Conservation (phyloP, 176 grass and related monocot species). For the Triticum dicoccoides region DNA sequence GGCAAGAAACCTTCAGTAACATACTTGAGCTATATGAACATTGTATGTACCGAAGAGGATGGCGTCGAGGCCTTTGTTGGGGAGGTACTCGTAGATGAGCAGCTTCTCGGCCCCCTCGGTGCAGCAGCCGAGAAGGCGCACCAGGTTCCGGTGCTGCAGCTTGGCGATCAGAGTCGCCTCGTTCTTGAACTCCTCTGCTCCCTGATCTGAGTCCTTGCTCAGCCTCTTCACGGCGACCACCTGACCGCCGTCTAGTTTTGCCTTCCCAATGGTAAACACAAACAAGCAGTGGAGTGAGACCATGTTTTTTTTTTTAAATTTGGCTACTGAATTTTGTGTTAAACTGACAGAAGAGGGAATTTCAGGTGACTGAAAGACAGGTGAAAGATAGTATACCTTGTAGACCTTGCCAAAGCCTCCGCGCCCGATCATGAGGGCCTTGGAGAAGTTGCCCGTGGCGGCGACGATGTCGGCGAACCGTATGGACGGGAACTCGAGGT, state of each 20-base stretch:
- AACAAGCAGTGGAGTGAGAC: background rate
- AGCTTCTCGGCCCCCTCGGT: constrained; percentile 43
- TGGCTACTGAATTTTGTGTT: background rate
- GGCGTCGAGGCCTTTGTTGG: constrained; percentile 38
- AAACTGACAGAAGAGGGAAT: background rate
- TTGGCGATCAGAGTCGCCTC: constrained; percentile 39
- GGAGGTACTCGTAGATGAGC: constrained; percentile 48
- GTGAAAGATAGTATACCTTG: constrained; percentile 30
- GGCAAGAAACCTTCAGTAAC: too few relatives aligned
- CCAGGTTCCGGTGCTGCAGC: constrained; percentile 36
- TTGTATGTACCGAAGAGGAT: constrained; percentile 37
- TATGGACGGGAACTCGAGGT: constrained; percentile 39
- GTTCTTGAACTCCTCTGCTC: constrained; percentile 43
- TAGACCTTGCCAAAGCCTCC: constrained; percentile 66
- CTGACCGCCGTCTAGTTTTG: constrained; percentile 11
- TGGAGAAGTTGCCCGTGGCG: constrained; percentile 51
- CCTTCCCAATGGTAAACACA: constrained; percentile 13
- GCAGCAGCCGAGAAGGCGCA: constrained; percentile 50
- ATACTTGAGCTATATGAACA: too few relatives aligned
- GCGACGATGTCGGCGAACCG: constrained; percentile 29
- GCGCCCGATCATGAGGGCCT: constrained; percentile 30
- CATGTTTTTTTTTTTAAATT: background rate
- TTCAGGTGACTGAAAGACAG: too few relatives aligned
- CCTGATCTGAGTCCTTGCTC: constrained; percentile 37
- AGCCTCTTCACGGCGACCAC: constrained; percentile 63